phyloP scores from a whole-genome alignment of 2,329 filamentous ascomycete species.

The Clonostachys chloroleuca region DNA sequence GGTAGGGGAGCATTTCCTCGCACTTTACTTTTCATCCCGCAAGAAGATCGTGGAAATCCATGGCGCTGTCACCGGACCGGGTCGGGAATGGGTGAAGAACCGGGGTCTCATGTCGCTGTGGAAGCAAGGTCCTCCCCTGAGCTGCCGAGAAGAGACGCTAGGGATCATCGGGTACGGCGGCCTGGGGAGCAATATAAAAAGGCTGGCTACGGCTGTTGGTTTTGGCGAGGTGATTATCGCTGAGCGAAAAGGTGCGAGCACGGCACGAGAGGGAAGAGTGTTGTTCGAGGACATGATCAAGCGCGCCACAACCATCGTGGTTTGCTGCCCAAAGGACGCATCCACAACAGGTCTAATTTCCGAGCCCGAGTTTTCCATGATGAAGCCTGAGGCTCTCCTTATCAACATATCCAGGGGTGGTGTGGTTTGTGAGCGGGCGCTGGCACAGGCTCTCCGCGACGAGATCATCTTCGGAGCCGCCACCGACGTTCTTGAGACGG shows the following conservation, averaged over 20 bases:
- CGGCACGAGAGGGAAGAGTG: constrained; percentile 2
- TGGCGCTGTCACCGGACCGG: too few relatives aligned
- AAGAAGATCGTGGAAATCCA: not conserved
- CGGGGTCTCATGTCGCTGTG: constrained; percentile 1
- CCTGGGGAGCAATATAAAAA: constrained; percentile 9
- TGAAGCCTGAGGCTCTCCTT: constrained; percentile 13
- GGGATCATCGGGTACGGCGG: constrained; percentile 17
- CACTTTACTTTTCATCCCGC: constrained; percentile 54
- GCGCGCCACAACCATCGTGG: constrained; percentile 13
- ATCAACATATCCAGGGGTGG: constrained; percentile 23
- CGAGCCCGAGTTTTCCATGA: constrained; percentile 5
- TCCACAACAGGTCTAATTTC: constrained; percentile 12
- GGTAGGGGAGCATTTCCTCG: constrained; percentile 68
- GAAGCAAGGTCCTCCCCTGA: constrained; percentile 11
- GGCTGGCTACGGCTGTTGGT: not conserved
- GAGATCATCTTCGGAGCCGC: constrained; percentile 24
- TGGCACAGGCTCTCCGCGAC: constrained; percentile 18
- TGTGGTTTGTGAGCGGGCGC: constrained; percentile 25
- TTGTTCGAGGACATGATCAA: constrained; percentile 11
- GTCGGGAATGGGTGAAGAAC: constrained; percentile 1
- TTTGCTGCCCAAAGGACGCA: constrained; percentile 12
- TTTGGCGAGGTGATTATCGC: not conserved
- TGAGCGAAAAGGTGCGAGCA: constrained; percentile 5
- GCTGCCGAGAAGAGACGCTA: constrained; percentile 15
- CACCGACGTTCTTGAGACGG: constrained; percentile 23